These are phyloP conservation scores for Metarhizium robertsii DNA, from an alignment of 2,329 filamentous ascomycete species.

Conservation along the genomic window DNA sequence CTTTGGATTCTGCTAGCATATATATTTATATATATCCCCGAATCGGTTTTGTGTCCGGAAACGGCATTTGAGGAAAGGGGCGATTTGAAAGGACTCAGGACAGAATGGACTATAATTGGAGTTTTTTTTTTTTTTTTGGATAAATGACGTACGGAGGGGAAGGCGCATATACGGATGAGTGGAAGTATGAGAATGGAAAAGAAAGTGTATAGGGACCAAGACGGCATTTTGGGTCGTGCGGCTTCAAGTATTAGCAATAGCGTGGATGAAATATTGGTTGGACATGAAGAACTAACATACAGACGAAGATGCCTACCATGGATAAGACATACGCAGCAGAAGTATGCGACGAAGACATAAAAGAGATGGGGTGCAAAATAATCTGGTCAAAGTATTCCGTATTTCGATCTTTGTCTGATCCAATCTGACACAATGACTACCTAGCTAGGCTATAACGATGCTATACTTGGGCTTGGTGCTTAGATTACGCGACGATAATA, in stretches of 20 bases:
- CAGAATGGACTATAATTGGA: not conserved
- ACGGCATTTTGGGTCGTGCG: not conserved
- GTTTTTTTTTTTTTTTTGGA: not conserved
- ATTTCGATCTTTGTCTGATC: no score
- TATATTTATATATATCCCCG: not conserved
- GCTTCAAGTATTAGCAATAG: not conserved
- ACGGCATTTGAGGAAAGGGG: not conserved
- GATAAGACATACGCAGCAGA: no score
- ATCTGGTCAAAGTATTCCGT: no score
- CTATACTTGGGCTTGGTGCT: no score
- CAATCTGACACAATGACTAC: no score
- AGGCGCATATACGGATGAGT: not conserved
- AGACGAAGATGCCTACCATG: no score
- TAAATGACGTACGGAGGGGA: not conserved
- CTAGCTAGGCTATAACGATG: no score
- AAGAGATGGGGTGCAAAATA: no score
- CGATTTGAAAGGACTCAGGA: not conserved
- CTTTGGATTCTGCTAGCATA: not conserved
- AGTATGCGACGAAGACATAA: no score
- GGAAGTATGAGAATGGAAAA: not conserved
- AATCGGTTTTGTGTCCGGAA: not conserved
- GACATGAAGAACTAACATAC: not conserved
- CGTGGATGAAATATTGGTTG: not conserved
- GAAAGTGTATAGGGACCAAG: not conserved
- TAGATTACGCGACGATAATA: no score